A percentile compares a stretch with the other conserved stretches of the same genome.
Conservation (phyloP, 495 filamentous ascomycete species). For the Usnea hakonensis region DNA sequence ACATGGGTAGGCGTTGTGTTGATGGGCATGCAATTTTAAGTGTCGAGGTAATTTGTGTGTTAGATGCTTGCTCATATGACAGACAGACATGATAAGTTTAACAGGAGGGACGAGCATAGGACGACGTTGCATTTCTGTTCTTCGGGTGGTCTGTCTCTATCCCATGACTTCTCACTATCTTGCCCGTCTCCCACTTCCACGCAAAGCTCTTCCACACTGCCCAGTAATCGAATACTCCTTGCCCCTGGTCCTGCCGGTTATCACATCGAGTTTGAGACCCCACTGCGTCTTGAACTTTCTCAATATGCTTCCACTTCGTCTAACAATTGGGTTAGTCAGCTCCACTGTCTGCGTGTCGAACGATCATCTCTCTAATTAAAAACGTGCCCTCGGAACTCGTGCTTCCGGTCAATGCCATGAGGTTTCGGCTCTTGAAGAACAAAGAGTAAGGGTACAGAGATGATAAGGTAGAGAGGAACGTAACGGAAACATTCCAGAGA, state of each 20-base stretch:
- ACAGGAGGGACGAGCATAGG: neutral
- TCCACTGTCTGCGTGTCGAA: neutral
- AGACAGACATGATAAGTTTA: neutral
- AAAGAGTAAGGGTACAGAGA: neutral
- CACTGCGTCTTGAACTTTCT: neutral
- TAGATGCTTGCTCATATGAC: neutral
- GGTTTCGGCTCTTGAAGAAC: neutral
- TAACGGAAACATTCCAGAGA: neutral
- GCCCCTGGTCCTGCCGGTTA: neutral
- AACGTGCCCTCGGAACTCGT: neutral
- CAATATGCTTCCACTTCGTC: neutral
- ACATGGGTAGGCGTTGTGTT: neutral
- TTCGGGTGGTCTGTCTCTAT: too few species aligned
- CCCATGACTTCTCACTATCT: neutral
- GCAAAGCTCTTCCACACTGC: neutral
- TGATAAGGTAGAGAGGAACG: too few species aligned
- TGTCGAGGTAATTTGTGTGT: neutral
- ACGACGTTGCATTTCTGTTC: neutral
- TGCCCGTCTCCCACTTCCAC: neutral
- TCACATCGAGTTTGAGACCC: neutral
- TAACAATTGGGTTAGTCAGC: neutral
- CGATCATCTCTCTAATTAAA: neutral
- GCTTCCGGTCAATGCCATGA: neutral
- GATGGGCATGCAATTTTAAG: neutral
- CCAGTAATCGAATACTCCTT: neutral